Base-by-base conservation (phyloP, 306 rosid genomes). In the Rosa persica region DNA sequence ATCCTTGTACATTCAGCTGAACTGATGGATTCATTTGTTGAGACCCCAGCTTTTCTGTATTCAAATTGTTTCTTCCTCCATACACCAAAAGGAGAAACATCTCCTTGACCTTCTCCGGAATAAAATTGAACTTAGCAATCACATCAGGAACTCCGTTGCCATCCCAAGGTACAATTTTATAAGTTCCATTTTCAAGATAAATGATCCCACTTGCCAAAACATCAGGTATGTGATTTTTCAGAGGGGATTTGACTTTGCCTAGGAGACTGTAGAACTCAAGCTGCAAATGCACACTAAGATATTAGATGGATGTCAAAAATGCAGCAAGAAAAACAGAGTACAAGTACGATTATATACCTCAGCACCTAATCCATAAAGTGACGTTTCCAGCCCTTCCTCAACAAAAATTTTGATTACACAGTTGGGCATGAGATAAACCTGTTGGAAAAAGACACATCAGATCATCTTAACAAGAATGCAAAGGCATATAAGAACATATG, bases 301-400 rank as follows among this genome's bases (percentile, higher is more conserved):
- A 76, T 87, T 79, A 84, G 85, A 78, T 85, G 44, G 58, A 78
- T 61, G 66, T 49, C 67, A 75, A 72, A 78, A 76, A 79, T 38
- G 77, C 48, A 58, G 69, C 55, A 51, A 52, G 20, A 52, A 79
- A 78, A 80, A 64, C 74, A 30, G n/a, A 71, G 25, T 44, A 15
- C 81, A 71, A 80, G 52, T 51, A 39, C 80, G 57, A 57, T 77
- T 25, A 3, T 66, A 44, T 79, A 95, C 99, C 98, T 95, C 34
- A 30, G 98, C 84, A 84, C 99, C 98, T 48, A 95, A 85, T 83
- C 96, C 83, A 86, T 93, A 91, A 49, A 95, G 81, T 34, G 96
- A 88, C 71, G 91, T 87, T 89, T 93, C 99, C 80, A 89, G 83
- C 76, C 99, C 98, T 73, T 77, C 94, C 90, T 95, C 98, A 57